Evolutionary conservation across 495 filamentous ascomycete genomes (phyloP).

Genomic region (Immersiella caudata): DNA sequence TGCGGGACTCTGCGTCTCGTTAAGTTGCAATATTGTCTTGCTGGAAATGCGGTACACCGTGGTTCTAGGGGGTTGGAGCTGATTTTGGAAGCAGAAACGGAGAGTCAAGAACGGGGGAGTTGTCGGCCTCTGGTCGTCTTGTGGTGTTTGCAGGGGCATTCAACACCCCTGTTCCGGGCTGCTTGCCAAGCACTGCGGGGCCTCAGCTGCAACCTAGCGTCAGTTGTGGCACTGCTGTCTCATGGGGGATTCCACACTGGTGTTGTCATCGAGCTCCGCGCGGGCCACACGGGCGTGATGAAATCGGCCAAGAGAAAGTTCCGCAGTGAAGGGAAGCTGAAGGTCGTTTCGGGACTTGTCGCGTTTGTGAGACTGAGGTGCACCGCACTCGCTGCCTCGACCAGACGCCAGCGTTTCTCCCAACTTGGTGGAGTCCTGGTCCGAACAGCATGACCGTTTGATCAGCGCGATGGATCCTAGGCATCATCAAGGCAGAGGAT

Average conservation of each 20-base stretch:
- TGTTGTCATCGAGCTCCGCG: neutral
- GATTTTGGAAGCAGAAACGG: too few species aligned
- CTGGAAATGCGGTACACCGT: too few species aligned
- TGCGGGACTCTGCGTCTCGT: neutral
- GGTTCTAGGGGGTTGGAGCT: too few species aligned
- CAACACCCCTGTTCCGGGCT: neutral
- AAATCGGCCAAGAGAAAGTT: neutral
- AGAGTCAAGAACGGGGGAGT: neutral
- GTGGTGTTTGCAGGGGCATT: neutral
- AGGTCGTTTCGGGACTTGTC: neutral
- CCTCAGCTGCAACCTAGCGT: neutral
- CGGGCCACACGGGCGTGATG: neutral
- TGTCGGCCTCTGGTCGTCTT: neutral
- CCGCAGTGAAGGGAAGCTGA: constrained; percentile 4
- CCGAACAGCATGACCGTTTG: constrained; percentile 14
- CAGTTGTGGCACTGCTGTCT: neutral
- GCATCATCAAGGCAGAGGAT: constrained; percentile 12
- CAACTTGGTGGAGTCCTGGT: constrained; percentile 2
- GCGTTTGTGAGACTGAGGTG: constrained; percentile 12
- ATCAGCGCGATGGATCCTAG: constrained; percentile 18
- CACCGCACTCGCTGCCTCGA: neutral
- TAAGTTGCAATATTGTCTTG: neutral
- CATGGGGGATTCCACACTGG: neutral
- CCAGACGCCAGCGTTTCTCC: constrained; percentile 2
- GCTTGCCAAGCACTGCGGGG: neutral